phyloP scores from a whole-genome alignment of 495 filamentous ascomycete species.

The Podospora didyma region DNA sequence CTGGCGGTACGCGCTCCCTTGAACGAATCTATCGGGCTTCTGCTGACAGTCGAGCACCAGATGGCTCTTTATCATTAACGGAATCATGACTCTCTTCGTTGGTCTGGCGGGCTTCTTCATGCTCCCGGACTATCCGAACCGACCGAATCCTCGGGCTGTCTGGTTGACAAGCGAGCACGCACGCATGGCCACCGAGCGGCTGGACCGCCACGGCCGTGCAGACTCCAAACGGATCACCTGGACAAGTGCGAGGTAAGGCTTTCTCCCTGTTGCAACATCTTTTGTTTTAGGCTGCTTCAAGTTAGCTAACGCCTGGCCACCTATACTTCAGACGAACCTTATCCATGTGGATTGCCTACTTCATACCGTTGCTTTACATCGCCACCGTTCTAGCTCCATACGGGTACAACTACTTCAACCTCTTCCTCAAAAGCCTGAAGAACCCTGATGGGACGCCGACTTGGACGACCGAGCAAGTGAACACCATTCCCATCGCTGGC shows the following conservation, averaged over 20 bases:
- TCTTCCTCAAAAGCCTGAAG: conserved; percentile 34
- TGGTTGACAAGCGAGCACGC: conserved; percentile 32
- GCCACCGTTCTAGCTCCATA: conserved; percentile 34
- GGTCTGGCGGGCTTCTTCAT: conserved; percentile 46
- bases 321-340: conserved; percentile 25
- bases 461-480: conserved; percentile 34
- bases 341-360: conserved; percentile 31
- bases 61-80: conserved; percentile 53
- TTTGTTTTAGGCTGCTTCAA: too few species aligned
- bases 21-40: neutral
- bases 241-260: conserved; percentile 27
- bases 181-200: conserved; percentile 24
- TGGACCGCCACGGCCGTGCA: conserved; percentile 29
- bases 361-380: conserved; percentile 34
- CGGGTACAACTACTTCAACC: conserved; percentile 39
- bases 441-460: conserved; percentile 29
- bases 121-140: conserved; percentile 46
- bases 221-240: conserved; percentile 36
- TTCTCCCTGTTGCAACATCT: neutral
- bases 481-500: conserved; percentile 35
- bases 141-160: conserved; percentile 32
- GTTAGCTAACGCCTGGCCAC: neutral
- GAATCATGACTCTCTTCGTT: conserved; percentile 44
- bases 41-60: neutral
- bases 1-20: conserved; percentile 36